Evolutionary conservation across 768 basidiomycete genomes (phyloP), one percentile per base, ranked within the genome.

Genomic region (Mycena kentingensis): DNA sequence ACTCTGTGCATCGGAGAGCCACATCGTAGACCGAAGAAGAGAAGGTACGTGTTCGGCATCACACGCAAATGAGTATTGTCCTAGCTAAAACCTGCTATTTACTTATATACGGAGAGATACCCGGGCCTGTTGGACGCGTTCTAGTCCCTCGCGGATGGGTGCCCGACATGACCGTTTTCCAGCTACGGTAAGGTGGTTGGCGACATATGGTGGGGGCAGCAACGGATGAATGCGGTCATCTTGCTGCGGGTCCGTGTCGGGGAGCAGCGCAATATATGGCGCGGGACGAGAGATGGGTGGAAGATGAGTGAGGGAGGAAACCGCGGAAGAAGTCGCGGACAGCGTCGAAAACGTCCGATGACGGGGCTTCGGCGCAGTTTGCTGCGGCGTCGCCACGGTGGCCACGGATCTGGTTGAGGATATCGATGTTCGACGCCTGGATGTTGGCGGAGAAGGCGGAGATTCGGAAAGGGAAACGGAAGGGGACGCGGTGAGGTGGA

Each of bases 1-100:
- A 84, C 83, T 84, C 70, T 87, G 84, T 54, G 77, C 81, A 62
- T 87, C 84, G 48, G 84, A 76, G 46, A 87, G 70, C 82, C 83
- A 85, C 83, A 85, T 85, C 41, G 62, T 72, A 38, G 47, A 1
- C 49, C 43, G 27, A 46, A 37, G 46, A 51, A 46, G 42, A 49
- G 39, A 35, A 49, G 26, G 19, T 21, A 25, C 18, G 42, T 37
- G 49, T 43, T 51, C 53, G 43, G 7, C 39, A 25, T 25, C 7
- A 18, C 25, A 12, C 22, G 31, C 21, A 38, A 48, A 38, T 28
- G 27, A n/a, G n/a, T n/a, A n/a, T n/a, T n/a, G n/a, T n/a, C n/a
- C n/a, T n/a, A n/a, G n/a, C n/a, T n/a, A n/a, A n/a, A n/a, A n/a
- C n/a, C n/a, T n/a, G n/a, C n/a, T 25, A 42, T 10, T 37, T 57